Base-by-base conservation (phyloP, 768 basidiomycete genomes). In the Paxillus involutus region DNA sequence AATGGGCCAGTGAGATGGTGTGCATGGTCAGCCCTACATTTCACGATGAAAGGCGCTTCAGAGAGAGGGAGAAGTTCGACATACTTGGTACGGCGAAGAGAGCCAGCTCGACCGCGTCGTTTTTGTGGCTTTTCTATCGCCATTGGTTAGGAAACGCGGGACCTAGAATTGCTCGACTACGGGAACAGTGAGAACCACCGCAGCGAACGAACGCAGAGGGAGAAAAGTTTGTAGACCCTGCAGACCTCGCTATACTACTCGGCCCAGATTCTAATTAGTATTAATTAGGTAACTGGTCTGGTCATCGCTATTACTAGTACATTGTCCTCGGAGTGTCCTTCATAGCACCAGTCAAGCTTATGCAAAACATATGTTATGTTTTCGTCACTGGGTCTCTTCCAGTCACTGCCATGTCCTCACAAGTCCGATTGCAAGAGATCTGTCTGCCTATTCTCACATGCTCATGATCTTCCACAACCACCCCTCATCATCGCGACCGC, bases 371-470 rank as follows among this genome's bases (percentile, higher is more conserved):
- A 19, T 29, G 29, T 44, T 52, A 89, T 91, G 90, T 90, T 92
- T 65, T 78, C 85, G 29, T 72, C 78, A 3, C 66, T 79, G 5
- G 76, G 77, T 8, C 76, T 85, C 17, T 90, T 91, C 67, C 77
- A 76, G 24, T 67, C 72, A 5, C 59, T 86, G 11, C 66, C 77
- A 8, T 92, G 90, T 73, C 89, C 89, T 5, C 77, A 83, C 26
- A 62, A 51, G 51, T 46, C 63, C 3, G 53, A 67, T 37, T 91
- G 90, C 64, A 65, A 66, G 2, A 74, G 84, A 17, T 55, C 71
- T 8, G 63, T 72, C 33, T 94, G 91, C 66, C 58, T 88, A 14
- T 91, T 87, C 70, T 86, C 85, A 17, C 91, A 92, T 65, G 65
- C 70, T 0, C 45, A 65, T 8, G 73, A 77, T 48, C 58, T 76